Percentiles rank a stretch among this genome's conserved stretches.
Conservation (phyloP, 495 filamentous ascomycete species). For the Eremomyces bilateralis region DNA sequence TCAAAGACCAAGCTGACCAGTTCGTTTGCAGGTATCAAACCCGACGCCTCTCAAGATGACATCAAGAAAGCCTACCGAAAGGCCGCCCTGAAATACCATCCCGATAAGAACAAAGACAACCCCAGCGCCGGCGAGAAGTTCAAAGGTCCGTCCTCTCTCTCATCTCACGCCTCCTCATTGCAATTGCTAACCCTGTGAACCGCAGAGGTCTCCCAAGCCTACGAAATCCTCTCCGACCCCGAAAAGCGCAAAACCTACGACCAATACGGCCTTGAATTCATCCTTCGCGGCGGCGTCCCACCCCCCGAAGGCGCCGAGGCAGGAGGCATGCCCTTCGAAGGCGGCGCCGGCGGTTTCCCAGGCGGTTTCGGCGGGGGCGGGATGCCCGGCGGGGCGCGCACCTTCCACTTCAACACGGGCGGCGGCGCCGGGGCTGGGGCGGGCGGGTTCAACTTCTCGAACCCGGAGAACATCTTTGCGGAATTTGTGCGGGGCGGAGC, state of each 20-base stretch:
- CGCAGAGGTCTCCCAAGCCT: conserved; percentile 74
- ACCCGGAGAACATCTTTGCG: conserved; percentile 64
- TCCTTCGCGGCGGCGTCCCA: conserved; percentile 59
- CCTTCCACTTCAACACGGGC: conserved; percentile 56
- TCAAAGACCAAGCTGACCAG: not conserved
- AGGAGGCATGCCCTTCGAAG: conserved; percentile 18
- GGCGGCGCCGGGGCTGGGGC: conserved; percentile 24
- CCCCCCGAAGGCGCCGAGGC: conserved; percentile 35
- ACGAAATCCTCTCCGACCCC: conserved; percentile 91
- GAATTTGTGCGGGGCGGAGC: conserved; percentile 45
- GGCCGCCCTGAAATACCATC: conserved; percentile 70
- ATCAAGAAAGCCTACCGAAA: conserved; percentile 87
- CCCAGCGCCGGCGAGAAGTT: conserved; percentile 70
- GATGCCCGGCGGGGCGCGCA: conserved; percentile 26
- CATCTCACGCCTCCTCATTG: not conserved
- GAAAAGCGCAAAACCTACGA: conserved; percentile 96
- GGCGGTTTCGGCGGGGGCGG: conserved; percentile 28
- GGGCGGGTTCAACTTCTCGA: conserved; percentile 54
- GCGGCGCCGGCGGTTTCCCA: conserved; percentile 32
- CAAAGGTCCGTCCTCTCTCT: conserved; percentile 28
- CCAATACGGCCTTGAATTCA: conserved; percentile 80
- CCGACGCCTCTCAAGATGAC: conserved; percentile 68
- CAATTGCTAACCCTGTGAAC: conserved; percentile 4
- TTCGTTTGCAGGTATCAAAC: conserved; percentile 31
- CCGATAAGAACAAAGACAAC: conserved; percentile 93